Evolutionary conservation across 805 yeast genomes (phyloP), one percentile per base, ranked within the genome.

Genomic region (Starmerella apicola): DNA sequence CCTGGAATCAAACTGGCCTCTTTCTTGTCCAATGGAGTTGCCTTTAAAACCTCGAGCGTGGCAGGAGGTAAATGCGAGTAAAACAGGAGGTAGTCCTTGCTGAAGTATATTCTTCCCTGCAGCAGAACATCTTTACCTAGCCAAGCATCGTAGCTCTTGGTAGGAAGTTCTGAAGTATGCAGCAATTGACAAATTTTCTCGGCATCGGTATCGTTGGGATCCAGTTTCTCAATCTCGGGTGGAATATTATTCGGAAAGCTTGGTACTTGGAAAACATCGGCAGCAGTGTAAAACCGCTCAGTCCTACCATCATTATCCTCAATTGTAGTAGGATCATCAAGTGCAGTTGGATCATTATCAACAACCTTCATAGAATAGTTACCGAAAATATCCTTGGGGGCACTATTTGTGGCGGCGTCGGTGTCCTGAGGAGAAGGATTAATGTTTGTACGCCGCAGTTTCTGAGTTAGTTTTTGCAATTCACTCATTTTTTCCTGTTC

Each of bases 31-130:
- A 80, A 52, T 3, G 70, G 62, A 0, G 83, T 81, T 3, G 73
- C 56, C 46, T 66, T 60, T 16, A 72, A 53, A 3, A 67, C 54
- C 3, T 64, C 60, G 28, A 26, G 24, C 3, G 69, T 67, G 17
- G 64, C 59, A 31, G 71, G 70, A 0, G 96, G 95, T 8, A 88
- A 58, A 49, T 74, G 76, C 0, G 95, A 91, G 61, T 79, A 79
- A 54, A 82, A 88, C 32, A 83, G 60, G 5, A 86, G 55, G 45
- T 72, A 72, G 13, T 68, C 62, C 32, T 65, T 59, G 1, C 96
- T 85, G 20, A 88, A 58, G 50, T 80, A 80, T 15, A 85, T 57
- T 51, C 81, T 86, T 2, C 97, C 97, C 58, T 84, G 95, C 20
- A 85, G 61, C 21, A 88, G 62, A 0, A 86, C 91, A 51, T 82